Evolutionary conservation across 1,139 yeast species (phyloP), one percentile per base, ranked within the genome.

Genomic region (Eremothecium gossypii): DNA sequence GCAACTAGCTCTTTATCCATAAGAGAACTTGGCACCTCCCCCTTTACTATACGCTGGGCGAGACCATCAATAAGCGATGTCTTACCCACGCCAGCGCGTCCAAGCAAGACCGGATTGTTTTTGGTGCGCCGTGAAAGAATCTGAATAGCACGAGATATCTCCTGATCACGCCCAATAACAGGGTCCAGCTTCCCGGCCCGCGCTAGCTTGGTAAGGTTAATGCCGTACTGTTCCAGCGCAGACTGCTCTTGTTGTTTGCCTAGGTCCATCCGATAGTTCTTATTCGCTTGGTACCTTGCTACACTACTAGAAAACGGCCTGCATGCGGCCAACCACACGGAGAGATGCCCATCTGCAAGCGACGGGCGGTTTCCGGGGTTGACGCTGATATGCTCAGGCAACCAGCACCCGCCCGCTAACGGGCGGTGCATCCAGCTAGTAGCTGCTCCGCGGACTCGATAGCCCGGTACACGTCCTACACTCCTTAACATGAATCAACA

Each of bases 31-130:
- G 98, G 98, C 1, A 91, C 98, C 57, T 87, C 95, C 8, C 91
- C 91, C 45, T 83, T 77, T 11, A 85, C 77, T 43, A 91, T 87
- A 53, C 96, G 68, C 64, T 91, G 97, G 0, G 97, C 97, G 40
- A 91, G 70, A 0, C 97, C 98, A 62, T 91, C 98, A 77, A 91
- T 83, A 42, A 91, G 79, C 5, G 96, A 94, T 0, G 97, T 91
- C 64, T 91, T 91, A 66, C 98, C 98, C 0, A 95, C 93, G 65
- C 98, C 98, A 1, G 98, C 97, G 50, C 84, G 79, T 48, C 97
- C 98, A 41, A 89, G 86, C 41, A 91, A 65, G 0, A 91, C 95
- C 0, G 97, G 97, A 58, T 91, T 91, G 58, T 89, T 89, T 62
- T 91, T 91, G 1, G 96, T 87, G 59, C 98, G 71, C 52, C 98